phyloP scores from a whole-genome alignment of 768 basidiomycete species.

The Dendrothele bispora region DNA sequence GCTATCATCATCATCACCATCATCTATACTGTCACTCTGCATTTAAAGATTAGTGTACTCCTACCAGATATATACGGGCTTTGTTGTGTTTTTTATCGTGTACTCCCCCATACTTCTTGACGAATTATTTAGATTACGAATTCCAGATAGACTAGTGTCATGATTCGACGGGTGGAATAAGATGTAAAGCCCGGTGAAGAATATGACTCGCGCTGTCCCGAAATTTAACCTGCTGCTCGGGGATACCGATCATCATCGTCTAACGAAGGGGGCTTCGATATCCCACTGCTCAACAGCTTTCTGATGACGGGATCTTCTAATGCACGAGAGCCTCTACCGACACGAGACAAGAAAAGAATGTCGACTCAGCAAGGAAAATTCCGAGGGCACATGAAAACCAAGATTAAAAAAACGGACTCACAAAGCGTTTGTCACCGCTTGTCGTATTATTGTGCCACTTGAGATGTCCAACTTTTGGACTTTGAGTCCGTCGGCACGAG shows the following conservation, averaged over 20 bases:
- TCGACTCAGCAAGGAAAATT: neutral
- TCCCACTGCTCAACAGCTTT: conserved; percentile 58
- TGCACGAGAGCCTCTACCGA: conserved; percentile 20
- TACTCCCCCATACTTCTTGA: neutral
- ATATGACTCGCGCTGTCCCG: neutral
- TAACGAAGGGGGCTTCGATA: conserved; percentile 52
- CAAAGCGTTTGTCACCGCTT: conserved; percentile 61
- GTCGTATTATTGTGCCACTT: conserved; percentile 70
- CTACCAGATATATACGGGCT: neutral
- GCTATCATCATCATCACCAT: neutral
- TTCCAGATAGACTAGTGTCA: neutral
- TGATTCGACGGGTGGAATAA: neutral
- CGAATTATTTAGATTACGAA: no score
- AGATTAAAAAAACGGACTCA: conserved; percentile 35
- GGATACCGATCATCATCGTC: conserved; percentile 28
- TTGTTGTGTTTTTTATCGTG: neutral
- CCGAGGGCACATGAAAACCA: neutral
- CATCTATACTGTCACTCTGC: neutral
- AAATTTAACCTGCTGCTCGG: conserved; percentile 7
- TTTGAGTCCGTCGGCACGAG: conserved; percentile 71
- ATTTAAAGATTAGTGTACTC: neutral
- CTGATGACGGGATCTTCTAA: conserved; percentile 43
- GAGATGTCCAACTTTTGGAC: conserved; percentile 80
- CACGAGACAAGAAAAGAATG: neutral
- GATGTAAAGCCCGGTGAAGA: neutral